Percentiles rank a stretch among this genome's conserved stretches.
Evolutionary conservation across 1,284 basidiomycete species (phyloP).

Genomic region (Laetiporus sulphureus): DNA sequence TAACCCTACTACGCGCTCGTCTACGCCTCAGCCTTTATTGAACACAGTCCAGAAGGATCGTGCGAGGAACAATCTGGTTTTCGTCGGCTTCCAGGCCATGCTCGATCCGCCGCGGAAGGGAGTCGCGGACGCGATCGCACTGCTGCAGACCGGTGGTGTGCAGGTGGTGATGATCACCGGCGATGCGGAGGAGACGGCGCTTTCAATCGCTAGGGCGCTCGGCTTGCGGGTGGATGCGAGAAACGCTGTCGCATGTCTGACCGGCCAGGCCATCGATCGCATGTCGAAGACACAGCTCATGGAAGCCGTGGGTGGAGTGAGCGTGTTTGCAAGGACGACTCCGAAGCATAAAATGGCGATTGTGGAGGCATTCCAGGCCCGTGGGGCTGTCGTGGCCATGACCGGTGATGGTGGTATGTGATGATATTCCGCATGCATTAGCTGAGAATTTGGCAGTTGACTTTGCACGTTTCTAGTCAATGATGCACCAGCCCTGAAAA

Average conservation of each 20-base stretch:
- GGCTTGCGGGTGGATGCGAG: slow-evolving; percentile 62
- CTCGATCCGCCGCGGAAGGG: slow-evolving; percentile 91
- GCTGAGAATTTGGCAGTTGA: neutral
- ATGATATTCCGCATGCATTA: neutral
- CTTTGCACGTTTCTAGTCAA: slow-evolving; percentile 55
- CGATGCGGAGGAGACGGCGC: slow-evolving; percentile 87
- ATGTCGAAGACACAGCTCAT: slow-evolving; percentile 76
- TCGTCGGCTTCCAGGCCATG: slow-evolving; percentile 94
- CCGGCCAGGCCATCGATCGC: slow-evolving; percentile 83
- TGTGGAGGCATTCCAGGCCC: slow-evolving; percentile 85
- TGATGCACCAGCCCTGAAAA: slow-evolving; percentile 93
- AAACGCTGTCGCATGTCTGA: slow-evolving; percentile 46
- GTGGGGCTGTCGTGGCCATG: slow-evolving; percentile 93
- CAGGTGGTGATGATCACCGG: slow-evolving; percentile 99
- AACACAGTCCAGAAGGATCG: slow-evolving; percentile 22
- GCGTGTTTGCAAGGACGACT: slow-evolving; percentile 92
- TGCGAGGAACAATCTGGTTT: slow-evolving; percentile 65
- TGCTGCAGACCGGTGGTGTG: slow-evolving; percentile 81
- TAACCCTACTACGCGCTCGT: slow-evolving; percentile 17
- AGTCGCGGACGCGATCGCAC: slow-evolving; percentile 81
- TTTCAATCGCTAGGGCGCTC: slow-evolving; percentile 85
- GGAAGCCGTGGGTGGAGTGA: slow-evolving; percentile 78
- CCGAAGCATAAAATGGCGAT: slow-evolving; percentile 98
- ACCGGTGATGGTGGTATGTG: slow-evolving; percentile 83
- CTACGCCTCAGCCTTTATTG: slow-evolving; percentile 25